phyloP scores from a whole-genome alignment of 176 grass and related monocot species.

The Typha latifolia region DNA sequence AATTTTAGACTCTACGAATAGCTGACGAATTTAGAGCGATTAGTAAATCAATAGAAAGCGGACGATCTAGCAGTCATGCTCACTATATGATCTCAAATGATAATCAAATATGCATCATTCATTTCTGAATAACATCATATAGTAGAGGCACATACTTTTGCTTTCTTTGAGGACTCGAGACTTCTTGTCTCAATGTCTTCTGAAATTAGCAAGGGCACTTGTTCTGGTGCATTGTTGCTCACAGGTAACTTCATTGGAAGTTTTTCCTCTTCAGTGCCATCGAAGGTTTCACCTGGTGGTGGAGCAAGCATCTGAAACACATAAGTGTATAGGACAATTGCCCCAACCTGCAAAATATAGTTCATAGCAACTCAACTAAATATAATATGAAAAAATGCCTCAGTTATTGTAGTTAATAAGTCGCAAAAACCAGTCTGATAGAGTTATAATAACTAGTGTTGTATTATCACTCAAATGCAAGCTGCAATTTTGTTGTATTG shows the following conservation, averaged over 20 bases:
- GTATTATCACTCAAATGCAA: too few relatives aligned
- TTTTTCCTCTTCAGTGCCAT: slow-evolving; percentile 47
- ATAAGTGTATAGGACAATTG: slow-evolving; percentile 96
- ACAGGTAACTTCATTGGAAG: slow-evolving; percentile 23
- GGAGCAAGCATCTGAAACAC: slow-evolving; percentile 99
- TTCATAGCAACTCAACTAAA: not conserved
- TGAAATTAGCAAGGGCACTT: slow-evolving; percentile 26
- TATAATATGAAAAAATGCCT: not conserved
- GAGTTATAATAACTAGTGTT: too few relatives aligned
- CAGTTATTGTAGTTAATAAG: too few relatives aligned
- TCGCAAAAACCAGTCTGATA: too few relatives aligned
- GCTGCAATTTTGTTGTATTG: too few relatives aligned
- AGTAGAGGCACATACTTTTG: slow-evolving; percentile 15
- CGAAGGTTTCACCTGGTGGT: slow-evolving; percentile 67
- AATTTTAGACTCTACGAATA: too few relatives aligned
- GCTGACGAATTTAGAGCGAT: too few relatives aligned
- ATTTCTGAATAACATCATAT: too few relatives aligned
- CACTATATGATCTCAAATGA: too few relatives aligned
- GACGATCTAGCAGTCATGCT: too few relatives aligned
- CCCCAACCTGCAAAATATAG: slow-evolving; percentile 64
- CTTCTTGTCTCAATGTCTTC: slow-evolving; percentile 14
- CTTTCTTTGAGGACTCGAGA: slow-evolving; percentile 13
- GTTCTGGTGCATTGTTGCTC: slow-evolving; percentile 18
- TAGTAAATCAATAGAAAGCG: too few relatives aligned
- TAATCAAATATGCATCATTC: too few relatives aligned